Conservation (phyloP, 352 stramenopile species). For the Pythium oligandrum region DNA sequence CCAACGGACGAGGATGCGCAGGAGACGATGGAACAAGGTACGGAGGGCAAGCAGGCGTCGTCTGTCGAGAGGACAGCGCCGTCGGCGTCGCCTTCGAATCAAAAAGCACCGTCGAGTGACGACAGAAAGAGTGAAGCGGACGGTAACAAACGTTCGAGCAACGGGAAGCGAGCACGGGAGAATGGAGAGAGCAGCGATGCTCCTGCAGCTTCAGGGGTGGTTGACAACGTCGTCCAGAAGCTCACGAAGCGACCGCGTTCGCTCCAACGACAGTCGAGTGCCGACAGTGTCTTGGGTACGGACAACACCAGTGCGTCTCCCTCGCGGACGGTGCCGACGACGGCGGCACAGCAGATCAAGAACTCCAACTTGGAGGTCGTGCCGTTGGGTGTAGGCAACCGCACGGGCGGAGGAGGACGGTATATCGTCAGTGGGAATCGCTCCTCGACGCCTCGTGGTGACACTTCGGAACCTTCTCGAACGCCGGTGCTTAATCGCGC, state of each 20-base stretch:
- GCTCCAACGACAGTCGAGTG: slow-evolving; percentile 9
- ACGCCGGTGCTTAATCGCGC: background rate
- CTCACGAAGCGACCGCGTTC: slow-evolving; percentile 8
- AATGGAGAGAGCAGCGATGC: background rate
- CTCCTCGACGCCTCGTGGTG: background rate
- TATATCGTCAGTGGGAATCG: slow-evolving; percentile 73
- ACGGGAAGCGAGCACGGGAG: background rate
- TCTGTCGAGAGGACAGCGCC: background rate
- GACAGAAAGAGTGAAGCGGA: background rate
- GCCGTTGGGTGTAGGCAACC: slow-evolving; percentile 32
- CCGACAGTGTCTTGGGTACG: slow-evolving; percentile 10
- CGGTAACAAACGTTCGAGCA: background rate
- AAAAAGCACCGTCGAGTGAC: background rate
- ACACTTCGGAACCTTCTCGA: background rate
- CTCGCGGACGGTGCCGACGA: slow-evolving; percentile 8
- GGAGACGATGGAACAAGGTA: background rate
- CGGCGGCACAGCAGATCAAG: slow-evolving; percentile 31
- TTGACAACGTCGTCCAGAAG: background rate
- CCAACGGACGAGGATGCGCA: background rate
- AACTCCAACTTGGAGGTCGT: slow-evolving; percentile 42
- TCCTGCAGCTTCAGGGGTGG: slow-evolving; percentile 14
- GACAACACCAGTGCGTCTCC: slow-evolving; percentile 1
- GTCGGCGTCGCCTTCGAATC: no score
- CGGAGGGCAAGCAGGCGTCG: background rate
- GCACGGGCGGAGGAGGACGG: slow-evolving; percentile 36